These are phyloP conservation scores for Phytophthora gonapodyides DNA, from an alignment of 352 stramenopile species.

Conservation along the genomic window DNA sequence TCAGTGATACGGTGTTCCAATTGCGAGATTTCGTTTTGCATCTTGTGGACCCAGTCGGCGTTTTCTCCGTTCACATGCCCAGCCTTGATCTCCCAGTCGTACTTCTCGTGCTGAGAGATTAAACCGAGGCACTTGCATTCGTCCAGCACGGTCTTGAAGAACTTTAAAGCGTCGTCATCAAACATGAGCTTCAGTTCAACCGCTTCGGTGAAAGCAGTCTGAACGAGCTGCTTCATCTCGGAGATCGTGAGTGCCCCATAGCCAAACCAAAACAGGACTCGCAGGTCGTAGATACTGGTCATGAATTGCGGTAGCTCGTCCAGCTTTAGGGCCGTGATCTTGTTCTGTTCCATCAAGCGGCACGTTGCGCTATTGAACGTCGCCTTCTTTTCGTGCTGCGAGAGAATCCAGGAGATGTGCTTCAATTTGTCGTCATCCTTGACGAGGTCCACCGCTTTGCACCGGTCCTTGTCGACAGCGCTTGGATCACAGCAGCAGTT, in stretches of 20 bases:
- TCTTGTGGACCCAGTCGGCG: slow-evolving; percentile 35
- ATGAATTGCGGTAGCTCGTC: slow-evolving; percentile 1
- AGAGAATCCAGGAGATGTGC: background rate
- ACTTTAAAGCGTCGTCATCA: slow-evolving; percentile 33
- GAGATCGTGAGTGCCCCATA: background rate
- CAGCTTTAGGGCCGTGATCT: background rate
- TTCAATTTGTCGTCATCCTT: background rate
- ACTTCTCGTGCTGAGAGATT: slow-evolving; percentile 10
- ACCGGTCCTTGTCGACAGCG: background rate
- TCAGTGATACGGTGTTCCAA: slow-evolving; percentile 6
- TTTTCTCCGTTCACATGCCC: slow-evolving; percentile 38
- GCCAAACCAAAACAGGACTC: slow-evolving; percentile 1
- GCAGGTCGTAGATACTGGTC: slow-evolving; percentile 16
- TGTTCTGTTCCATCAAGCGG: background rate
- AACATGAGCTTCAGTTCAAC: slow-evolving; percentile 31
- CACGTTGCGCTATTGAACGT: background rate
- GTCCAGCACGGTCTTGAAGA: slow-evolving; percentile 36
- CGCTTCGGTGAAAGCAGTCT: slow-evolving; percentile 3
- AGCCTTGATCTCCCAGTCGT: slow-evolving; percentile 24
- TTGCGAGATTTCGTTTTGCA: slow-evolving; percentile 24
- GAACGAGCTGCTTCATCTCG: slow-evolving; percentile 8
- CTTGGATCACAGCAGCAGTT: background rate
- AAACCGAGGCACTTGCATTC: slow-evolving; percentile 8
- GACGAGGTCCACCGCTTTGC: background rate
- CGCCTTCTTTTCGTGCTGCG: slow-evolving; percentile 10